Conservation (phyloP, 73 alveolate species). For the Stentor roeselii region DNA sequence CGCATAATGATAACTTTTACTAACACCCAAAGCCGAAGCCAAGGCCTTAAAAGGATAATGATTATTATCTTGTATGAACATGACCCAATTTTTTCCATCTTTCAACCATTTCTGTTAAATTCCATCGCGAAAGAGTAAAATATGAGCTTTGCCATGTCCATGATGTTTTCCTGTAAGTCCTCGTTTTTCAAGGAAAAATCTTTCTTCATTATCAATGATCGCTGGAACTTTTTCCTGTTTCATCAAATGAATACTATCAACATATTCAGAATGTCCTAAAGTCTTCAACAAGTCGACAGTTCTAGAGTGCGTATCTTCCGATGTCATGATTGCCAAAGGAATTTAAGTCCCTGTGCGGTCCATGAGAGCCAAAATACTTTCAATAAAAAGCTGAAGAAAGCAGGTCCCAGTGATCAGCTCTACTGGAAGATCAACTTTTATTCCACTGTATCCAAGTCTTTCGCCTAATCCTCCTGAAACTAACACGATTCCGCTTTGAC, state of each 20-base stretch:
- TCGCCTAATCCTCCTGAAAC: slow-evolving; percentile 99
- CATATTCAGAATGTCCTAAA: slow-evolving; percentile 72
- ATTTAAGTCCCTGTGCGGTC: slow-evolving; percentile 55
- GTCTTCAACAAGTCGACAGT: slow-evolving; percentile 71
- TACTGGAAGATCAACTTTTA: slow-evolving; percentile 92
- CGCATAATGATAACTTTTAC: slow-evolving; percentile 58
- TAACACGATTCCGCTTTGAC: slow-evolving; percentile 82
- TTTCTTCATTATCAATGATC: slow-evolving; percentile 82
- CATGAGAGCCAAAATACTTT: slow-evolving; percentile 75
- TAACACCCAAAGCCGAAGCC: slow-evolving; percentile 81
- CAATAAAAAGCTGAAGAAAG: slow-evolving; percentile 79
- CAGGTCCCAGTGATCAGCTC: slow-evolving; percentile 68
- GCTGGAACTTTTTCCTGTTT: slow-evolving; percentile 96
- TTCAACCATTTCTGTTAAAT: slow-evolving; percentile 77
- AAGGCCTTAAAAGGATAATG: slow-evolving; percentile 82
- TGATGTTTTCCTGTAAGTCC: slow-evolving; percentile 87
- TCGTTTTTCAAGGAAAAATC: slow-evolving; percentile 58
- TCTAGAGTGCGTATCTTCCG: slow-evolving; percentile 92
- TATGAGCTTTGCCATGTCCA: slow-evolving; percentile 97
- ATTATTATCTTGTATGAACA: slow-evolving; percentile 89
- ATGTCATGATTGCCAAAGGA: slow-evolving; percentile 95
- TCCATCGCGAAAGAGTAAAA: slow-evolving; percentile 72
- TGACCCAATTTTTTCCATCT: slow-evolving; percentile 84
- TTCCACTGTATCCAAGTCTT: slow-evolving; percentile 94
- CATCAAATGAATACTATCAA: slow-evolving; percentile 73